Base-by-base conservation (phyloP, 768 basidiomycete genomes). In the Filobasidium floriforme region DNA sequence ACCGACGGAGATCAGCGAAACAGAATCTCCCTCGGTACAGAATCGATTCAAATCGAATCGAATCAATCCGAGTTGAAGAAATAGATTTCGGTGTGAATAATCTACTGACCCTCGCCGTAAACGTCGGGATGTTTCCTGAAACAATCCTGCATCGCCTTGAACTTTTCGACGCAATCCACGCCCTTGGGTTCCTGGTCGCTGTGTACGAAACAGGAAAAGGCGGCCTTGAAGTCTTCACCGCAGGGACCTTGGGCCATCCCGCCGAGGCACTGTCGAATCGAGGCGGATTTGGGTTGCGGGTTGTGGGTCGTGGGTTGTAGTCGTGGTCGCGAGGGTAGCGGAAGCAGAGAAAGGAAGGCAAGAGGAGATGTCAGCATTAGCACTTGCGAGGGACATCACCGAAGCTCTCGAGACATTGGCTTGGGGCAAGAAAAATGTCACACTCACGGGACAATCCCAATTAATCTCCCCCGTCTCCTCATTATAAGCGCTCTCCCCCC, bases 241-340 rank as follows among this genome's bases (percentile, higher is more conserved):
- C 96, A 99, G 11, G 92, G 92, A 7, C 96, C 94, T 75, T 98
- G 83, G 11, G 94, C 94, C 96, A 99, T 97, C 60, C 96, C 96
- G 40, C 96, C 96, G 9, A 99, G 85, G 78, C 96, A 98, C 77
- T 78, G 61, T 14, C 18, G 15, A 2, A 3, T 9, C 40, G 19
- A 19, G 44, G 19, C 9, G 52, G 26, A 22, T 19, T n/a, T 22
- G 52, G 26, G 9, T 9, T 11, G 26, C 22, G 19, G 52, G 26
- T 28, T 10, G 19, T n/a, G 52, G 22, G 9, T 9, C 10, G 52
- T 29, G 14, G 18, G 12, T 32, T 26, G 43, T 26, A 24, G 3
- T 44, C 37, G 61, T 40, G 57, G 4, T 41, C 41, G 43, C 32
- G 24, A 59, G 43, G 43, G 19, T 44, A 41, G 12, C 7, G 24